These are phyloP conservation scores for Elsinoe australis DNA, from an alignment of 2,329 filamentous ascomycete species.

Conservation along the genomic window DNA sequence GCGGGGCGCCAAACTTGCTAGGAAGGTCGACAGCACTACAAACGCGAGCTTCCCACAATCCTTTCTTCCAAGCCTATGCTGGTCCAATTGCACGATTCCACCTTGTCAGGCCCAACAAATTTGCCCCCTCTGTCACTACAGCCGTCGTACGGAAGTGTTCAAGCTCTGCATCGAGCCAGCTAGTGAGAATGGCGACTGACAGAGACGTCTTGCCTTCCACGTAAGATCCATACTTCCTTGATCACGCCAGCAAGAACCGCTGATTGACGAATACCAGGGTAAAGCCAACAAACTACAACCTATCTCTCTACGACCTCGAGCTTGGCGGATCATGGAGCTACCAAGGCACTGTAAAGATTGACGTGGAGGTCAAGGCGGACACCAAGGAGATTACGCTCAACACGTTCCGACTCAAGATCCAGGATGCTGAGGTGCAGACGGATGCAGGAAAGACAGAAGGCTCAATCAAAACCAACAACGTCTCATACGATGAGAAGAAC, in stretches of 20 bases:
- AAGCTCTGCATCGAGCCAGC: constrained; percentile 23
- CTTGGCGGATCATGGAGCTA: constrained; percentile 66
- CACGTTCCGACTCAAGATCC: constrained; percentile 71
- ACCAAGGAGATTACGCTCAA: constrained; percentile 78
- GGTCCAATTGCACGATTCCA: too few species aligned
- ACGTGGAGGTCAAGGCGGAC: constrained; percentile 61
- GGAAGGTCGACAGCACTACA: too few species aligned
- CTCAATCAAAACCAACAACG: constrained; percentile 54
- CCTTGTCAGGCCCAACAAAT: too few species aligned
- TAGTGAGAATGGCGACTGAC: constrained; percentile 39
- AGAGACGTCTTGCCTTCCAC: constrained; percentile 40
- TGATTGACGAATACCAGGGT: constrained; percentile 42
- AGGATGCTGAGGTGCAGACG: constrained; percentile 55
- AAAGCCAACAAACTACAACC: constrained; percentile 76
- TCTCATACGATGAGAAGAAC: constrained; percentile 73
- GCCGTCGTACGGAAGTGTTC: not conserved
- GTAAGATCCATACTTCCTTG: too few species aligned
- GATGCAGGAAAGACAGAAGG: constrained; percentile 52
- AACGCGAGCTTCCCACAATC: too few species aligned
- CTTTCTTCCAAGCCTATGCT: too few species aligned
- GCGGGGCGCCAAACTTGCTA: too few species aligned
- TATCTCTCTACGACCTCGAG: constrained; percentile 75
- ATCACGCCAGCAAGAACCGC: too few species aligned
- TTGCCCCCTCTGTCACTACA: too few species aligned
- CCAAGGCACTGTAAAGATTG: constrained; percentile 76